Percentiles rank a stretch among this genome's conserved stretches.
These are phyloP conservation scores for Camelina laxa DNA, from an alignment of 345 rosid genomes.

Conservation along the genomic window DNA sequence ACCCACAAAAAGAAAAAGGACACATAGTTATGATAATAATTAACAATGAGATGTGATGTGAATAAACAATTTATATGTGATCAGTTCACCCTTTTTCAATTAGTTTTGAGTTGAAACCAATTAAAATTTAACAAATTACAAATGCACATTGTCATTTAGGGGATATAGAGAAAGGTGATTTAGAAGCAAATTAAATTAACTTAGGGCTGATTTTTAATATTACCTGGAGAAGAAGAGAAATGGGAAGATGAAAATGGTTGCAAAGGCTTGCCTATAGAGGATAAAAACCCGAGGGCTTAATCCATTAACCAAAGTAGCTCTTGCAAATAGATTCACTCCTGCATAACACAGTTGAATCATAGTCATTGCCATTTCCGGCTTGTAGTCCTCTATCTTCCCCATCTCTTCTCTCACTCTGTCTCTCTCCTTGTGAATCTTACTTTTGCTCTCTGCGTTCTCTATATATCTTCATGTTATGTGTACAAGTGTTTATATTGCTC, in stretches of 20 bases:
- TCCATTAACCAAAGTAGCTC: slow-evolving; percentile 48
- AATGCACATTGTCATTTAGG: neutral
- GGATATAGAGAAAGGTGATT: neutral
- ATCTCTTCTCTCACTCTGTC: slow-evolving; percentile 12
- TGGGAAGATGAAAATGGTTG: slow-evolving; percentile 48
- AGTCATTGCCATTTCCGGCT: slow-evolving; percentile 47
- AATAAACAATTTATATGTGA: no score
- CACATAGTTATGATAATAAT: no score
- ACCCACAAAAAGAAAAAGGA: no score
- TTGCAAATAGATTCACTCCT: slow-evolving; percentile 43
- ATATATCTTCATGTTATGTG: slow-evolving; percentile 4
- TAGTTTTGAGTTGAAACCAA: no score
- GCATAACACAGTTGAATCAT: slow-evolving; percentile 46
- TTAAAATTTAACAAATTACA: neutral
- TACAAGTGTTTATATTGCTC: no score
- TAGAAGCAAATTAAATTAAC: neutral
- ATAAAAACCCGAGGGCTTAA: slow-evolving; percentile 50
- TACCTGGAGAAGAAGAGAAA: slow-evolving; percentile 46
- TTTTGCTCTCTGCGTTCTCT: slow-evolving; percentile 5
- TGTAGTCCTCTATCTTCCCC: slow-evolving; percentile 46
- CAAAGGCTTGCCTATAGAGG: slow-evolving; percentile 55
- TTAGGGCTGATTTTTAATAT: neutral
- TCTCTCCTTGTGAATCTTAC: slow-evolving; percentile 16
- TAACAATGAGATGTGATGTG: no score
- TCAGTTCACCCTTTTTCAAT: no score